These are phyloP conservation scores for Drechslerella coelobrocha DNA, from an alignment of 2,329 filamentous ascomycete species.

Conservation along the genomic window DNA sequence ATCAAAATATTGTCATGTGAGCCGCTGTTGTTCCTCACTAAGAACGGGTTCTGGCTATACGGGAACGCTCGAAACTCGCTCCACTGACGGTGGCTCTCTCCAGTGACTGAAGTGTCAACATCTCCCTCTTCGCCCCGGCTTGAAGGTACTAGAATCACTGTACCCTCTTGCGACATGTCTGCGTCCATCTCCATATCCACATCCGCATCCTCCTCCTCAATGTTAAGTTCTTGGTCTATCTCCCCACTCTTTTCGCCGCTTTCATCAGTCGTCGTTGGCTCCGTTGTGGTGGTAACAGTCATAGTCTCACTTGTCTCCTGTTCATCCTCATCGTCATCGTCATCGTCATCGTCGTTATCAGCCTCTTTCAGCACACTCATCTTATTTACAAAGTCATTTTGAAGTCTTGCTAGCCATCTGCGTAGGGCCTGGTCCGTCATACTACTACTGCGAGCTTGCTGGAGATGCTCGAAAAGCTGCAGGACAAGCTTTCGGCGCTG, in stretches of 20 bases:
- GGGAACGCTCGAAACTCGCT: too few species aligned
- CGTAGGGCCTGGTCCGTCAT: constrained; percentile 51
- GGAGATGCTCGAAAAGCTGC: constrained; percentile 53
- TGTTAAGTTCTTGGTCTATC: too few species aligned
- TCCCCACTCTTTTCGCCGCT: constrained; percentile 1
- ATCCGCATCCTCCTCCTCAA: too few species aligned
- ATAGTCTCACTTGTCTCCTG: constrained; percentile 10
- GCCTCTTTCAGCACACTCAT: constrained; percentile 49
- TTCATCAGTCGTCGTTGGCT: constrained; percentile 1
- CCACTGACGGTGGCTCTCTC: not conserved
- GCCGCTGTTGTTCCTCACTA: not conserved
- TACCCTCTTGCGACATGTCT: constrained; percentile 20
- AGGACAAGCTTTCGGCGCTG: constrained; percentile 53
- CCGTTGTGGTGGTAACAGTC: constrained; percentile 10
- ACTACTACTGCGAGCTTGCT: constrained; percentile 52
- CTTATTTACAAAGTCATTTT: constrained; percentile 53
- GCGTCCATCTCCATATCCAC: constrained; percentile 14
- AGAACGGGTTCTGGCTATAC: too few species aligned
- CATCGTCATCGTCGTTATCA: constrained; percentile 23
- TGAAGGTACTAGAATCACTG: constrained; percentile 20
- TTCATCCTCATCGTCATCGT: not conserved
- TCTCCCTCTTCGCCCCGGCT: not conserved
- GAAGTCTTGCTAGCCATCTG: constrained; percentile 52
- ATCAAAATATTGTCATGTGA: not conserved
- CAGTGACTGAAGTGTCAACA: not conserved